A percentile compares a stretch with the other conserved stretches of the same genome.
Evolutionary conservation across 2,329 filamentous ascomycete species (phyloP).

Genomic region (Botrytis cinerea): DNA sequence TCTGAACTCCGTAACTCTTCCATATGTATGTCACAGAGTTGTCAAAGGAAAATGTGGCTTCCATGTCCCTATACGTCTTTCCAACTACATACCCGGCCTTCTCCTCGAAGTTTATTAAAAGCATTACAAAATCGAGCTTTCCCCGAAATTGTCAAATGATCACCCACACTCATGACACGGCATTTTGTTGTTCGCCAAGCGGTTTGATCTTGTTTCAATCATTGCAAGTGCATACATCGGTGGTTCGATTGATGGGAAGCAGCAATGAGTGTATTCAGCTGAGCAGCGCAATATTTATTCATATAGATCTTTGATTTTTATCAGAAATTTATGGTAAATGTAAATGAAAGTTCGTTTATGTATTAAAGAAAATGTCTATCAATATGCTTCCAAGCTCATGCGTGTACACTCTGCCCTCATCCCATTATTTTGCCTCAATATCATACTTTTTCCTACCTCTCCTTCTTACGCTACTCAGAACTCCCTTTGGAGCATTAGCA

Average conservation of each 20-base stretch:
- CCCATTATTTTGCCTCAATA: background rate
- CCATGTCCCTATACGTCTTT: background rate
- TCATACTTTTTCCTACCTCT: background rate
- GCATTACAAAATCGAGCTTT: background rate
- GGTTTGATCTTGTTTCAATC: background rate
- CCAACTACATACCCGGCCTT: background rate
- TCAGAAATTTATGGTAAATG: background rate
- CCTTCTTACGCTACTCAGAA: background rate
- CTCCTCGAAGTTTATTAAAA: background rate
- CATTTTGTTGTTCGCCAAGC: background rate
- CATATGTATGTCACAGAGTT: background rate
- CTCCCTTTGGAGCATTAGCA: background rate
- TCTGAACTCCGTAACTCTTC: too few relatives aligned
- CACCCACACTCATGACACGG: fast-evolving
- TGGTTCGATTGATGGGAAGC: background rate
- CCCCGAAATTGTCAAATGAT: background rate
- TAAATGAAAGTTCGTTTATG: background rate
- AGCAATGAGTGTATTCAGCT: background rate
- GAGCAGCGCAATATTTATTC: background rate
- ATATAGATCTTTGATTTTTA: background rate
- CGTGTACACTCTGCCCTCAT: fast-evolving
- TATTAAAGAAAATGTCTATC: background rate
- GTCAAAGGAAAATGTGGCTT: background rate
- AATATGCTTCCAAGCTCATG: background rate
- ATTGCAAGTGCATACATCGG: background rate